Evolutionary conservation across 1,284 basidiomycete species (phyloP).

Genomic region (Coniophora puteana): DNA sequence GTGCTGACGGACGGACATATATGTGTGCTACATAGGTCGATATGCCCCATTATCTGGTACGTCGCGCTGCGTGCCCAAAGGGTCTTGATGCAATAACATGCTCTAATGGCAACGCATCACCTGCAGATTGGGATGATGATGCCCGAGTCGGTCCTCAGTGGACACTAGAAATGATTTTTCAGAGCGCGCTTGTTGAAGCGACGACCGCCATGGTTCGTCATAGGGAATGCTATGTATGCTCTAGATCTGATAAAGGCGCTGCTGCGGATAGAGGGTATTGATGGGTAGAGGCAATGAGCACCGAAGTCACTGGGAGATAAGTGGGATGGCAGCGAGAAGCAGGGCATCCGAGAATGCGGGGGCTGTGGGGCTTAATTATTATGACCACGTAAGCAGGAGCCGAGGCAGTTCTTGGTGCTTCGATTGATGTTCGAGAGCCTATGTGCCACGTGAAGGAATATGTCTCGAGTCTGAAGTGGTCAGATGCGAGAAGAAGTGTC

Average conservation of each 20-base stretch:
- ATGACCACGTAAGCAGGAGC: no score
- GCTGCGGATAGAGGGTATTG: slow-evolving; percentile 1
- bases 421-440: no score
- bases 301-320: slow-evolving; percentile 1
- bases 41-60: slow-evolving; percentile 62
- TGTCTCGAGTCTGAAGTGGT: no score
- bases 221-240: neutral
- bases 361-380: no score
- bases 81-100: neutral
- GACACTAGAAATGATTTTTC: no score
- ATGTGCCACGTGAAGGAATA: no score
- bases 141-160: slow-evolving; percentile 21
- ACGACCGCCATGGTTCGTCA: neutral
- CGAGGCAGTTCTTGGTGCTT: no score
- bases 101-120: neutral
- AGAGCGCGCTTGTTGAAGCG: no score
- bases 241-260: neutral
- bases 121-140: slow-evolving; percentile 31
- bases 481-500: no score
- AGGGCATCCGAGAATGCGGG: no score
- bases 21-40: slow-evolving; percentile 41
- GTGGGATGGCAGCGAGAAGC: no score
- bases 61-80: slow-evolving; percentile 17
- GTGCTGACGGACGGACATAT: neutral
- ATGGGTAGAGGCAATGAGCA: neutral